These are phyloP conservation scores for Emmonsia crescens DNA, from an alignment of 2,329 filamentous ascomycete genomes.

Conservation along the genomic window DNA sequence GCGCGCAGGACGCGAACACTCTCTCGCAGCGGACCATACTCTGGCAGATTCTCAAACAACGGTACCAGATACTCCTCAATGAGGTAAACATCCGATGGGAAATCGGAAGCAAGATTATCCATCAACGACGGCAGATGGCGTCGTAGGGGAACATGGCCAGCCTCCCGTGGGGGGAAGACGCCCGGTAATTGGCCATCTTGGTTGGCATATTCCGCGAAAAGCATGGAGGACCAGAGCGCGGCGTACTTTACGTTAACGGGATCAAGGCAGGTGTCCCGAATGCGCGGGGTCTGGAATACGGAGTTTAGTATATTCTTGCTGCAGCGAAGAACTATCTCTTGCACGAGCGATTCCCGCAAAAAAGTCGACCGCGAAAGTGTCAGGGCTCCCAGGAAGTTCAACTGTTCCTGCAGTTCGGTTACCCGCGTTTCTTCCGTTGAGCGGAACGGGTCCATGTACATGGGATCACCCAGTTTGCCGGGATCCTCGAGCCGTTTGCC, in stretches of 20 bases:
- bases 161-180: slow-evolving; percentile 21
- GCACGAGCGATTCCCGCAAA: slow-evolving; percentile 52
- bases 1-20: slow-evolving; percentile 46
- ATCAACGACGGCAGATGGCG: slow-evolving; percentile 55
- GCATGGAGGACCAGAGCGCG: slow-evolving; percentile 58
- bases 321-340: slow-evolving; percentile 62
- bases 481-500: slow-evolving; percentile 24
- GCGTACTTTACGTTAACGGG: slow-evolving; percentile 57
- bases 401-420: slow-evolving; percentile 46
- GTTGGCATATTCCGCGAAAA: slow-evolving; percentile 36
- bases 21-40: slow-evolving; percentile 44
- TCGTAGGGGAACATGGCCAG: slow-evolving; percentile 42
- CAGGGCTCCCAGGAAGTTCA: slow-evolving; percentile 44
- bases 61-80: slow-evolving; percentile 58
- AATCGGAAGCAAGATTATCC: slow-evolving; percentile 53
- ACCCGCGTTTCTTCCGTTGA: slow-evolving; percentile 55
- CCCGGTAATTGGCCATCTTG: slow-evolving; percentile 4
- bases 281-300: slow-evolving; percentile 42
- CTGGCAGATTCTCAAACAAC: slow-evolving; percentile 42
- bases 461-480: slow-evolving; percentile 36
- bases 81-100: slow-evolving; percentile 60
- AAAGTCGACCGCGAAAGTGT: slow-evolving; percentile 37
- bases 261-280: slow-evolving; percentile 37
- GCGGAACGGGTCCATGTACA: slow-evolving; percentile 78
- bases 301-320: slow-evolving; percentile 72